Conservation (phyloP, 164 flowering plant species). For the Aristolochia contorta region DNA sequence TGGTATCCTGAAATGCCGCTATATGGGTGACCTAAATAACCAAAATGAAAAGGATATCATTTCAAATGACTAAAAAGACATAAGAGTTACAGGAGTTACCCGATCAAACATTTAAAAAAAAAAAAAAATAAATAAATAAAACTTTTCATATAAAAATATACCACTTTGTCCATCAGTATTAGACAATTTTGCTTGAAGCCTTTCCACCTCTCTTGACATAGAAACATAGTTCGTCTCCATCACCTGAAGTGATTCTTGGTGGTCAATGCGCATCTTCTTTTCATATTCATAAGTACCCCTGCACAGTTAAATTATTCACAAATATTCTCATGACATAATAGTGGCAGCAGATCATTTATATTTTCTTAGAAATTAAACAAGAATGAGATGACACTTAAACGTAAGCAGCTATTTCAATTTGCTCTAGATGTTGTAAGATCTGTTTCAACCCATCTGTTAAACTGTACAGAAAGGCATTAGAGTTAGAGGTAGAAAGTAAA, state of each 20-base stretch:
- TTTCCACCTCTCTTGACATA: conserved; percentile 86
- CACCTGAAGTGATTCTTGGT: conserved; percentile 79
- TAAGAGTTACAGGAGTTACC: neutral
- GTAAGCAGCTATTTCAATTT: too few species aligned
- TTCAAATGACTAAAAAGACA: neutral
- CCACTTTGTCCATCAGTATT: conserved; percentile 53
- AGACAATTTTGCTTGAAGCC: conserved; percentile 74
- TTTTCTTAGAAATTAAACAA: too few species aligned
- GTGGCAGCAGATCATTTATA: too few species aligned
- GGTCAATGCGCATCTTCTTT: conserved; percentile 71
- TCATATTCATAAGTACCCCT: conserved; percentile 87
- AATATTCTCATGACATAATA: neutral
- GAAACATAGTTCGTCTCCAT: conserved; percentile 86
- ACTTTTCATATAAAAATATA: neutral
- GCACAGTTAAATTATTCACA: conserved; percentile 14
- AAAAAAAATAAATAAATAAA: too few species aligned
- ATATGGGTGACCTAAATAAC: conserved; percentile 42
- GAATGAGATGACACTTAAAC: too few species aligned
- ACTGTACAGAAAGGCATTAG: too few species aligned
- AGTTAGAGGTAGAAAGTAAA: too few species aligned
- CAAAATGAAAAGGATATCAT: neutral
- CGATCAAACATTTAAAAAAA: too few species aligned
- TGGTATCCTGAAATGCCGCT: conserved; percentile 40
- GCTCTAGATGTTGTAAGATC: too few species aligned
- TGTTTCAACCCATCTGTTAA: too few species aligned